Conservation (phyloP, 1,284 basidiomycete genomes). For the Peniophora sp. region DNA sequence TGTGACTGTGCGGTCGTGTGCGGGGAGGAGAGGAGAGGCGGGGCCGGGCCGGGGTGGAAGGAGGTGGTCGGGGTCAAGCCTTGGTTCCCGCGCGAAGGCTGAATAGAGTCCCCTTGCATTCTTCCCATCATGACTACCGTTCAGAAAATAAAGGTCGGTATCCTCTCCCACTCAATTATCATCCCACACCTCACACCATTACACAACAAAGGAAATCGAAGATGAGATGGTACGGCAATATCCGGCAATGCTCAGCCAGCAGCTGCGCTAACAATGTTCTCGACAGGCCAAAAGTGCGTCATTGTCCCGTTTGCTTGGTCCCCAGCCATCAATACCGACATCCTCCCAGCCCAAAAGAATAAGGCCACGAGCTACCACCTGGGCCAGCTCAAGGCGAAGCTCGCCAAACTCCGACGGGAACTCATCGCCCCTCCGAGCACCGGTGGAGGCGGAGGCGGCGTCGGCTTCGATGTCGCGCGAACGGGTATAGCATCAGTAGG, state of each 20-base stretch:
- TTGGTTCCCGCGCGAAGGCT: too few species aligned
- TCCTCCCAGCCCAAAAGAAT: slow-evolving; percentile 79
- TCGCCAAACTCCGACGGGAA: slow-evolving; percentile 94
- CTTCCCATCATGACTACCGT: slow-evolving; percentile 65
- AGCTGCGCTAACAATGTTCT: neutral
- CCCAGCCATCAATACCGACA: slow-evolving; percentile 3
- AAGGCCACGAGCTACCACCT: slow-evolving; percentile 94
- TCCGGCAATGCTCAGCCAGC: neutral
- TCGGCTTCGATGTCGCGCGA: slow-evolving; percentile 95
- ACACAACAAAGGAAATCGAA: slow-evolving; percentile 69
- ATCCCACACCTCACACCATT: slow-evolving; percentile 3
- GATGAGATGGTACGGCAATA: slow-evolving; percentile 80
- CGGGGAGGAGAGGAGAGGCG: slow-evolving; percentile 7
- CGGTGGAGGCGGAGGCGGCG: slow-evolving; percentile 81
- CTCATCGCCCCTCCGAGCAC: slow-evolving; percentile 77
- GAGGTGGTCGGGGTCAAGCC: neutral
- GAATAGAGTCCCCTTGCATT: slow-evolving; percentile 6
- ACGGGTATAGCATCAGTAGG: slow-evolving; percentile 97
- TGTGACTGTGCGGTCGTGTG: neutral
- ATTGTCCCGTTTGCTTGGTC: slow-evolving; percentile 6
- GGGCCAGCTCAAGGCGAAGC: slow-evolving; percentile 96
- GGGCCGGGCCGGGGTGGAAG: slow-evolving; percentile 8
- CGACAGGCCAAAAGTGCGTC: slow-evolving; percentile 32
- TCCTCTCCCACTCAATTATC: slow-evolving; percentile 9
- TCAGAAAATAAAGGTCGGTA: slow-evolving; percentile 77